A percentile compares a stretch with the other conserved stretches of the same genome.
phyloP scores from a whole-genome alignment of 2,329 filamentous ascomycete genomes.

The Emmonsiellopsis sp. region DNA sequence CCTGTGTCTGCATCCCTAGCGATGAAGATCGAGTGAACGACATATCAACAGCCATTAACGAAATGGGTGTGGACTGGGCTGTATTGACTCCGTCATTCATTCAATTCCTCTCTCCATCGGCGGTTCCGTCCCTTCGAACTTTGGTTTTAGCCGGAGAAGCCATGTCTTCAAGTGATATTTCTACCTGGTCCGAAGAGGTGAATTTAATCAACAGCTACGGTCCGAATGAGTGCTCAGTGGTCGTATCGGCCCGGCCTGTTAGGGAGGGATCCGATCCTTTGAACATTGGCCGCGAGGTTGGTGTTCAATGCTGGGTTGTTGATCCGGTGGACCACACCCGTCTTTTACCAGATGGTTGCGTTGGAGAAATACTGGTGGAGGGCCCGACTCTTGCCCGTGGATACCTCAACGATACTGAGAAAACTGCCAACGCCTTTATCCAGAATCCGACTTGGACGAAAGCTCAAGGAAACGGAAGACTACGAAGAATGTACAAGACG shows the following conservation, averaged over 20 bases:
- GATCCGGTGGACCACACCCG: constrained; percentile 23
- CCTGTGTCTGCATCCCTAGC: constrained; percentile 50
- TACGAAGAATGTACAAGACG: constrained; percentile 16
- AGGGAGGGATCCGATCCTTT: constrained; percentile 18
- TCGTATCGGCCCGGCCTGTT: constrained; percentile 21
- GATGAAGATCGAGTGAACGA: constrained; percentile 42
- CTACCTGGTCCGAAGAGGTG: constrained; percentile 26
- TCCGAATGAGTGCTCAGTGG: constrained; percentile 27
- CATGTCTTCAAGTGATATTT: constrained; percentile 16
- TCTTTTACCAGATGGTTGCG: constrained; percentile 27
- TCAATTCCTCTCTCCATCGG: constrained; percentile 24
- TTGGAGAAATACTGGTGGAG: constrained; percentile 34
- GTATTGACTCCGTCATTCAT: constrained; percentile 50
- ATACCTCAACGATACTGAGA: constrained; percentile 19
- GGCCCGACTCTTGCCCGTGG: constrained; percentile 21
- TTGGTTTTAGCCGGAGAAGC: constrained; percentile 20
- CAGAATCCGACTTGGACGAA: constrained; percentile 14
- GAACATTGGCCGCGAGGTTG: constrained; percentile 25
- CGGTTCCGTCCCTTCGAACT: constrained; percentile 28
- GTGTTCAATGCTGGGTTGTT: constrained; percentile 28
- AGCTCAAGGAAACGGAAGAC: neutral
- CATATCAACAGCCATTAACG: constrained; percentile 36
- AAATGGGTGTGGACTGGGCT: constrained; percentile 40
- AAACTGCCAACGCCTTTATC: constrained; percentile 18
- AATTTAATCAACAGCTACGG: constrained; percentile 32